phyloP scores from a whole-genome alignment of 371 early-diverging fungal genomes.

The Syncephalis plumigaleata region DNA sequence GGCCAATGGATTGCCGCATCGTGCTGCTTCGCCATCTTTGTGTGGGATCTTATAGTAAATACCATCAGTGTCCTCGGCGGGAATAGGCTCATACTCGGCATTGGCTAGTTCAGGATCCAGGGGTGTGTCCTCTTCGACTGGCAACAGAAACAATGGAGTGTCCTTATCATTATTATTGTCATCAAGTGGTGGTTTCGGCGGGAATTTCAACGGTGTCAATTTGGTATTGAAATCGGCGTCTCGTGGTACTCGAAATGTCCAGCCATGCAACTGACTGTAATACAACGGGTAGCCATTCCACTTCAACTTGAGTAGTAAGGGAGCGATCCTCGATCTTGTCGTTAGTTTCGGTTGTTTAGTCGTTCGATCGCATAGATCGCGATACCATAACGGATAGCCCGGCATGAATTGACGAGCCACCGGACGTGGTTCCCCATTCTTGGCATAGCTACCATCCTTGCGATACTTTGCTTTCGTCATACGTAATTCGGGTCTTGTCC shows the following conservation, averaged over 20 bases:
- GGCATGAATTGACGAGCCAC: conserved; percentile 20
- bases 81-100: conserved; percentile 16
- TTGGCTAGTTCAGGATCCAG: conserved; percentile 11
- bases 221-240: conserved; percentile 10
- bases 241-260: conserved; percentile 61
- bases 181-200: conserved; percentile 1
- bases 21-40: conserved; percentile 62
- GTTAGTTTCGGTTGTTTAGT: conserved; percentile 36
- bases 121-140: conserved; percentile 9
- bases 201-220: conserved; percentile 7
- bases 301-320: conserved; percentile 61
- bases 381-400: conserved; percentile 78
- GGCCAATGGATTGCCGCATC: conserved; percentile 75
- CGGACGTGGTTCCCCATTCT: conserved; percentile 19
- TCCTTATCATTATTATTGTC: too few relatives aligned
- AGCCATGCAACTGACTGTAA: conserved; percentile 41
- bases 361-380: conserved; percentile 49
- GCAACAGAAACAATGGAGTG: too few relatives aligned
- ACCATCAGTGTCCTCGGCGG: conserved; percentile 12
- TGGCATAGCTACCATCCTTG: conserved; percentile 18
- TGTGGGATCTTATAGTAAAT: conserved; percentile 68
- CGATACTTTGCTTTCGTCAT: conserved; percentile 20
- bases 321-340: conserved; percentile 53
- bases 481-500: conserved; percentile 16
- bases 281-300: conserved; percentile 78